Conservation (phyloP, 306 rosid species). For the Cucurbita pepo region DNA sequence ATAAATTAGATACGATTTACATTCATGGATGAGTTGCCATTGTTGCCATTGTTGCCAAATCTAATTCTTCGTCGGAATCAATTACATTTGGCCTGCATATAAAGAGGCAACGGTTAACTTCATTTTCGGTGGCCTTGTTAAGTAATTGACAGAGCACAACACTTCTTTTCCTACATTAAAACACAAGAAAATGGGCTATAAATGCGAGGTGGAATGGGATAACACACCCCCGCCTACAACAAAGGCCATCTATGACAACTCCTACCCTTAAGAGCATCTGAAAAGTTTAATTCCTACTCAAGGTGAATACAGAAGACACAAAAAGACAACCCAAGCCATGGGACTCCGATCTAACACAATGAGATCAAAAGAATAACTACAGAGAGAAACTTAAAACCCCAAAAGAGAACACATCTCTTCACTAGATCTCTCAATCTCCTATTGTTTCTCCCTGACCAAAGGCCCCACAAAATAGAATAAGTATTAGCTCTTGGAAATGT, state of each 20-base stretch:
- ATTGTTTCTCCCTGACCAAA: not conserved
- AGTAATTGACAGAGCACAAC: not conserved
- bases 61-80: slow-evolving; percentile 80
- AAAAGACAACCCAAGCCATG: not conserved
- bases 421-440: too few relatives aligned
- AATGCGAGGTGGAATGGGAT: not conserved
- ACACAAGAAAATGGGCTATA: not conserved
- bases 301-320: not conserved
- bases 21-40: slow-evolving; percentile 40
- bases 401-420: too few relatives aligned
- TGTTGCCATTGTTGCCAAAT: slow-evolving; percentile 67
- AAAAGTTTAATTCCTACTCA: not conserved
- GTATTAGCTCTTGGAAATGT: not conserved
- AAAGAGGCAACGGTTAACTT: not conserved
- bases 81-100: slow-evolving; percentile 51
- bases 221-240: not conserved
- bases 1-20: not conserved
- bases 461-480: not conserved
- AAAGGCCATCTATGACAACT: not conserved
- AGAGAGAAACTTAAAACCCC: not conserved
- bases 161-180: too few relatives aligned
- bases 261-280: not conserved
- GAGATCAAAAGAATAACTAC: not conserved
- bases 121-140: not conserved
- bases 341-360: not conserved